Percentiles rank a stretch among this genome's conserved stretches.
Conservation (phyloP, 2,329 filamentous ascomycete species). For the Fusarium haematococcum region DNA sequence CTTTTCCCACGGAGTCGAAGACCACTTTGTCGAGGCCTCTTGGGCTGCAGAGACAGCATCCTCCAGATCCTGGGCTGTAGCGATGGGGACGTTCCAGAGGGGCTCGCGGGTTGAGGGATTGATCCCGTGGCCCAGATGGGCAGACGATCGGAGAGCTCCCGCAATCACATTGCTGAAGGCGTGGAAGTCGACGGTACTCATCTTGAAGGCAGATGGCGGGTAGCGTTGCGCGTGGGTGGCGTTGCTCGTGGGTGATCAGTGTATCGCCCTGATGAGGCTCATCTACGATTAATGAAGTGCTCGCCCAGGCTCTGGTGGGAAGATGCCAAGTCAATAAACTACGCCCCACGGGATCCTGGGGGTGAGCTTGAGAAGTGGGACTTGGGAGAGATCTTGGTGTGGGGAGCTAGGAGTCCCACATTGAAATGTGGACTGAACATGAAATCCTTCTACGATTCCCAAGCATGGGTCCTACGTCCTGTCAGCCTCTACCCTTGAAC, state of each 20-base stretch:
- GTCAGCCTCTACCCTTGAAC: too few relatives aligned
- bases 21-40: not conserved
- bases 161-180: not conserved
- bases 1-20: not conserved
- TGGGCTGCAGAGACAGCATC: not conserved
- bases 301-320: not conserved
- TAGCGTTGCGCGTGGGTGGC: not conserved
- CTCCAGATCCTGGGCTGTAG: not conserved
- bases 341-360: not conserved
- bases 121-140: not conserved
- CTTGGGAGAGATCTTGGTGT: not conserved
- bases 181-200: not conserved
- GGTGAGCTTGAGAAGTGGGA: not conserved
- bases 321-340: not conserved
- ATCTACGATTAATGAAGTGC: not conserved
- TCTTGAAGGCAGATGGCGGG: not conserved
- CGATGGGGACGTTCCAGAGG: constrained; percentile 12
- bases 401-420: not conserved
- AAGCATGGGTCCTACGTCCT: too few relatives aligned
- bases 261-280: not conserved
- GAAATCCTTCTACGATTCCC: not conserved
- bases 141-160: not conserved
- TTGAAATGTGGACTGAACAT: not conserved
- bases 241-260: not conserved
- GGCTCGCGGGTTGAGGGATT: constrained; percentile 5